Conservation (phyloP, 257 asterid species). For the Haberlea rhodopensis region DNA sequence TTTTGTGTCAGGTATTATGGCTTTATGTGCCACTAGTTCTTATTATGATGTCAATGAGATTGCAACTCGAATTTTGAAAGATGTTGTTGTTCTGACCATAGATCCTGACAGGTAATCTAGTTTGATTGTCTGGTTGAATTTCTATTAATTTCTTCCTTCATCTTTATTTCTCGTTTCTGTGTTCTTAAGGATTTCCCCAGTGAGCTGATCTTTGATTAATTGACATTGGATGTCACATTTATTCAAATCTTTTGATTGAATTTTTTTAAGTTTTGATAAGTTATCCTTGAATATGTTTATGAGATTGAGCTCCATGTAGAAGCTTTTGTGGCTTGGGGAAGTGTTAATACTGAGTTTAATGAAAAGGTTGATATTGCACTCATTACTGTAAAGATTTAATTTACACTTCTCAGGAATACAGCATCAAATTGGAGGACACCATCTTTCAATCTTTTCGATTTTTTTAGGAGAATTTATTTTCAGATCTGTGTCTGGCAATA, state of each 20-base stretch:
- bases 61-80: constrained; percentile 89
- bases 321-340: constrained; percentile 18
- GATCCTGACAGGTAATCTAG: constrained; percentile 86
- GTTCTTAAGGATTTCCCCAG: constrained; percentile 13
- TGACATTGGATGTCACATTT: constrained; percentile 10
- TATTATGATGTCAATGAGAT: constrained; percentile 89
- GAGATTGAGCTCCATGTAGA: not conserved
- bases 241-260: not conserved
- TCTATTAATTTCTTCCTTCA: constrained; percentile 14
- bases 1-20: constrained; percentile 76
- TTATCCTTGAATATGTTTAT: constrained; percentile 6
- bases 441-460: constrained; percentile 18
- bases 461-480: not conserved
- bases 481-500: constrained; percentile 5
- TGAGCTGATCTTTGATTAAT: constrained; percentile 23
- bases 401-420: constrained; percentile 5
- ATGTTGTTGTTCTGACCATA: constrained; percentile 79
- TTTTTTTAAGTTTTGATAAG: constrained; percentile 1
- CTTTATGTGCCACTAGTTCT: constrained; percentile 88
- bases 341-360: constrained; percentile 7
- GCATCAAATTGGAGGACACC: not conserved
- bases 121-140: constrained; percentile 15
- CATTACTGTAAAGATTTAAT: constrained; percentile 7
- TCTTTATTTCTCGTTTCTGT: constrained; percentile 12
- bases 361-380: not conserved